Evolutionary conservation across 352 stramenopile genomes (phyloP).

Genomic region (Salisapilia sapeloensis): DNA sequence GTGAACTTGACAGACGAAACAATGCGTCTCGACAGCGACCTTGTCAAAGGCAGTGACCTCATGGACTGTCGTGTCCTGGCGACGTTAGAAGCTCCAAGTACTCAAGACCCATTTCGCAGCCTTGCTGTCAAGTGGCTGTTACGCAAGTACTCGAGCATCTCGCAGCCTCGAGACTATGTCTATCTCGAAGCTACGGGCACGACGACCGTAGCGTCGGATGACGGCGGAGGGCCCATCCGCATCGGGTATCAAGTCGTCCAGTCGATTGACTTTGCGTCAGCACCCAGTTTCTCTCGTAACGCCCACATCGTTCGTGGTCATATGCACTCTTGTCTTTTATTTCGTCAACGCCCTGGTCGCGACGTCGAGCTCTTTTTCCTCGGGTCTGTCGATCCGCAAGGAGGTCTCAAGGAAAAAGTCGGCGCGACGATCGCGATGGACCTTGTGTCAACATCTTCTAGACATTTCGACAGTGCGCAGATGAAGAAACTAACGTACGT

Average conservation of each 20-base stretch:
- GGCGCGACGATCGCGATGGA: conserved; percentile 26
- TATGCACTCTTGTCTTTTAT: conserved; percentile 32
- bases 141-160: conserved; percentile 29
- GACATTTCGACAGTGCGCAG: conserved; percentile 26
- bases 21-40: conserved; percentile 36
- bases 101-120: conserved; percentile 28
- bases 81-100: conserved; percentile 18
- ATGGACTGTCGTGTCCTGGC: conserved; percentile 35
- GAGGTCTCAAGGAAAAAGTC: conserved; percentile 23
- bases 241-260: conserved; percentile 45
- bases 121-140: conserved; percentile 51
- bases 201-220: conserved; percentile 23
- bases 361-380: conserved; percentile 39
- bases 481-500: conserved; percentile 66
- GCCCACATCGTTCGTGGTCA: conserved; percentile 45
- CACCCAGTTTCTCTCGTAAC: conserved; percentile 36
- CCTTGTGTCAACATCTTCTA: conserved; percentile 17
- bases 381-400: conserved; percentile 26
- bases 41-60: conserved; percentile 22
- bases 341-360: conserved; percentile 13
- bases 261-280: conserved; percentile 25
- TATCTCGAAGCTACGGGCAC: conserved; percentile 46
- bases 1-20: conserved; percentile 37
- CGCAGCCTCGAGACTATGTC: conserved; percentile 43
- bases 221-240: too few species aligned